Base-by-base conservation (phyloP, 1,284 basidiomycete genomes). In the Rhodotorula mucilaginosa region DNA sequence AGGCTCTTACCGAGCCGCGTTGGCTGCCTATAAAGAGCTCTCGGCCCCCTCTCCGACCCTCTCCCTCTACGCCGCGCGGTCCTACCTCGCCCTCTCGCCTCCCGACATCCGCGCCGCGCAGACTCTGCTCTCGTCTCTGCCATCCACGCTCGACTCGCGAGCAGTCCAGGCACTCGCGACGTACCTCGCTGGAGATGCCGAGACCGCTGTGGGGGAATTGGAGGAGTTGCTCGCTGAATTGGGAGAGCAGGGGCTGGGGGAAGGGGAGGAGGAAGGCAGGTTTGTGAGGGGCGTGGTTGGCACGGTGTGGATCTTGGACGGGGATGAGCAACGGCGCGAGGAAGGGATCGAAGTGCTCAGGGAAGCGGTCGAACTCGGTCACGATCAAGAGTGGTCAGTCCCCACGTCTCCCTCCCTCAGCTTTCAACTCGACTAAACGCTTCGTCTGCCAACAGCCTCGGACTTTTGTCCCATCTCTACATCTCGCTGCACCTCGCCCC, bases 331-430 rank as follows among this genome's bases (percentile, higher is more conserved):
- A 29, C 49, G 72, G 29, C 82, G 90, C 23, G 93, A 96, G 81
- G 94, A 97, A 82, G 93, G 92, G 0, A 83, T 97, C 44, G 92
- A 95, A 80, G 93, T 91, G 0, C 84, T 97, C 44, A 88, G 89
- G 19, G 74, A 76, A 48, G 87, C 85, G 29, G 87, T 87, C 47
- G 84, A 86, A 44, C 88, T 89, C 51, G 88, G 87, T 52, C 87
- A 89, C 78, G 90, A 92, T 80, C 85, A 93, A 66, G 92, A 91
- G 84, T 91, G 91, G 93, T 95, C 81, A 79, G 91, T 84, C 74
- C 2, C 62, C 34, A 5, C n/a, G 31, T 2, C 39, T 26, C 26
- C 26, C 34, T 5, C 34, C 5, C 34, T 5, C 34, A 1, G 34
- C 13, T 48, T 44, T 29, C 57, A 44, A 18, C n/a, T 16, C 13